phyloP scores from a whole-genome alignment of 495 filamentous ascomycete genomes.

The Xylaria palmicola region DNA sequence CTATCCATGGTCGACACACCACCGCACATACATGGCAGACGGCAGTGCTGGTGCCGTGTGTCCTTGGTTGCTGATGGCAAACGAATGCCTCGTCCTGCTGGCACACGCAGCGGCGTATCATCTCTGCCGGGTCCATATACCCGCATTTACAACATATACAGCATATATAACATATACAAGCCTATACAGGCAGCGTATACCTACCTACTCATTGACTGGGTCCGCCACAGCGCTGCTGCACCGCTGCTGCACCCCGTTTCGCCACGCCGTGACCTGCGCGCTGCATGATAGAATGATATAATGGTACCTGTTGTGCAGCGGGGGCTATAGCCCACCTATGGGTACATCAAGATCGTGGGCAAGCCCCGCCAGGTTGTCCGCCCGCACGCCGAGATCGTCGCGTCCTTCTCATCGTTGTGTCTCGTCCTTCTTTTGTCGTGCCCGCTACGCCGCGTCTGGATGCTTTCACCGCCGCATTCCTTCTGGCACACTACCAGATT shows the following conservation, averaged over 20 bases:
- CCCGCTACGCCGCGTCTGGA: neutral
- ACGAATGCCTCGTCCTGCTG: conserved; percentile 16
- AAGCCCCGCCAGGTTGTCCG: conserved; percentile 5
- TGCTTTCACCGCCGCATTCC: conserved; percentile 10
- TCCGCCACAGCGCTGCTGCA: conserved; percentile 2
- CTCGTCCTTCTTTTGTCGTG: neutral
- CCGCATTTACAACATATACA: conserved; percentile 11
- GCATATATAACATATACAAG: neutral
- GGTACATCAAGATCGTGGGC: neutral
- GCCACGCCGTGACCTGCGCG: conserved; percentile 18
- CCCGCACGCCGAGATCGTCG: conserved; percentile 15
- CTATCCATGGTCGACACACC: neutral
- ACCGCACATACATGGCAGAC: neutral
- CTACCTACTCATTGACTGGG: too few relatives aligned
- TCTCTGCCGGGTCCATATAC: conserved; percentile 5
- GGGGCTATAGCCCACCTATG: neutral
- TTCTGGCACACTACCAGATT: neutral
- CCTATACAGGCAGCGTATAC: neutral
- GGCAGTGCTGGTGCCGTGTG: neutral
- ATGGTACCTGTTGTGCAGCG: neutral
- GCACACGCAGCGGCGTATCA: conserved; percentile 16
- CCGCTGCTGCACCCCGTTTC: conserved; percentile 5
- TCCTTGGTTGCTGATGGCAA: neutral
- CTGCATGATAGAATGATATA: too few relatives aligned
- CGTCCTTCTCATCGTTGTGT: neutral